A percentile compares a stretch with the other conserved stretches of the same genome.
These are phyloP conservation scores for Penicillium sp. DNA, from an alignment of 2,329 filamentous ascomycete species.

Conservation along the genomic window DNA sequence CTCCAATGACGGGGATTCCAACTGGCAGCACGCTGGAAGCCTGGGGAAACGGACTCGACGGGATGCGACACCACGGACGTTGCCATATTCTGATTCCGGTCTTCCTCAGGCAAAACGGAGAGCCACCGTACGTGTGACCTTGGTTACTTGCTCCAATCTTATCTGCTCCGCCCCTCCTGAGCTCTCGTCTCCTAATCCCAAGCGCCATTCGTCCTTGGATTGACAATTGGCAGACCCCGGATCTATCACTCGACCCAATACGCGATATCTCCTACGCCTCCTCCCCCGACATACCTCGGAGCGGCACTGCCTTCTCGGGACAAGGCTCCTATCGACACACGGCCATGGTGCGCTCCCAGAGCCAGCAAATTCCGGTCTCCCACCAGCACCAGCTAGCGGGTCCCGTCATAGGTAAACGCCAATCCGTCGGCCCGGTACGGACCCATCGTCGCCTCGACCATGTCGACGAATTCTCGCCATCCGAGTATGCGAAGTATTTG, in stretches of 20 bases:
- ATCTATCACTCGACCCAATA: constrained; percentile 34
- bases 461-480: constrained; percentile 44
- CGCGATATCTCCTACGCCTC: constrained; percentile 33
- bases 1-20: constrained; percentile 18
- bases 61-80: constrained; percentile 39
- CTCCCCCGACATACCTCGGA: constrained; percentile 29
- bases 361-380: constrained; percentile 37
- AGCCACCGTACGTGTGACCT: constrained; percentile 46
- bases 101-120: constrained; percentile 43
- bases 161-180: constrained; percentile 23
- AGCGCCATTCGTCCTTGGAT: constrained; percentile 35
- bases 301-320: constrained; percentile 26
- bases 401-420: constrained; percentile 29
- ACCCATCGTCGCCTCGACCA: constrained; percentile 32
- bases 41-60: constrained; percentile 45
- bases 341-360: constrained; percentile 41
- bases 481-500: constrained; percentile 41
- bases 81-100: constrained; percentile 37
- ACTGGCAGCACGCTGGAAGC: constrained; percentile 28
- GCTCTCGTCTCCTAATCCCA: constrained; percentile 27
- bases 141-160: constrained; percentile 38
- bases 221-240: constrained; percentile 45
- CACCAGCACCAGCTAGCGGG: constrained; percentile 27
- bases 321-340: constrained; percentile 32
- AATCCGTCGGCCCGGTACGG: constrained; percentile 32